Evolutionary conservation across 2,329 filamentous ascomycete genomes (phyloP).

Genomic region (Amauroascus niger): DNA sequence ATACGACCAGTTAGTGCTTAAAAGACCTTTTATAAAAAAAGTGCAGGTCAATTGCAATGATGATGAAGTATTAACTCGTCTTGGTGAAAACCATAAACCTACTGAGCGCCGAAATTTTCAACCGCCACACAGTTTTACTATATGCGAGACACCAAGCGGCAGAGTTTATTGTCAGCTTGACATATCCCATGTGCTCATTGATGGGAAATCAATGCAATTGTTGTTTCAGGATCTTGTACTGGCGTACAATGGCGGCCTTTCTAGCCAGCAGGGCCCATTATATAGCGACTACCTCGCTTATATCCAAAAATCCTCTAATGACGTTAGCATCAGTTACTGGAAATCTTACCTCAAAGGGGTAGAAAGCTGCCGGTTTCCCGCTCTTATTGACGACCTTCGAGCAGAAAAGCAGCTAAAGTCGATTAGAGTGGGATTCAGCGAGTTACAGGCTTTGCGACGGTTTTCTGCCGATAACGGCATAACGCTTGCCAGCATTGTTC

Average conservation of each 20-base stretch:
- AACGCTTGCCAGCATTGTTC: conserved; percentile 14
- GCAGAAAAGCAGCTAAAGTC: background rate
- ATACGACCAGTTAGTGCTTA: conserved; percentile 5
- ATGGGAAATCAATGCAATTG: conserved; percentile 36
- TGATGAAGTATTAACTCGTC: background rate
- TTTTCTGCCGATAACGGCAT: background rate
- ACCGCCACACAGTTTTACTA: background rate
- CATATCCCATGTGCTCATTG: conserved; percentile 36
- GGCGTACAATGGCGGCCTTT: conserved; percentile 24
- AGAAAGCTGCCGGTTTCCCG: conserved; percentile 18
- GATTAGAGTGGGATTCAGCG: conserved; percentile 11
- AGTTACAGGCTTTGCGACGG: conserved; percentile 14
- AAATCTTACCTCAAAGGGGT: conserved; percentile 19
- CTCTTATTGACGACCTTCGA: background rate
- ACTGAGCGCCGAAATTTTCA: conserved; percentile 13
- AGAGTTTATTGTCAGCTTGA: conserved; percentile 23
- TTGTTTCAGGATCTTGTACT: conserved; percentile 30
- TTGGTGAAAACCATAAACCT: conserved; percentile 29
- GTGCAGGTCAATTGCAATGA: background rate
- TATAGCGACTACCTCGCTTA: conserved; percentile 32
- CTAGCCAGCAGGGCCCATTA: conserved; percentile 20
- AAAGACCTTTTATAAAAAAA: background rate
- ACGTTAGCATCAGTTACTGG: conserved; percentile 19
- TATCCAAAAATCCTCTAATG: conserved; percentile 18
- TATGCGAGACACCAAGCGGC: background rate